Percentiles rank a stretch among this genome's conserved stretches.
Conservation (phyloP, 768 basidiomycete species). For the Leccinellum luteum region DNA sequence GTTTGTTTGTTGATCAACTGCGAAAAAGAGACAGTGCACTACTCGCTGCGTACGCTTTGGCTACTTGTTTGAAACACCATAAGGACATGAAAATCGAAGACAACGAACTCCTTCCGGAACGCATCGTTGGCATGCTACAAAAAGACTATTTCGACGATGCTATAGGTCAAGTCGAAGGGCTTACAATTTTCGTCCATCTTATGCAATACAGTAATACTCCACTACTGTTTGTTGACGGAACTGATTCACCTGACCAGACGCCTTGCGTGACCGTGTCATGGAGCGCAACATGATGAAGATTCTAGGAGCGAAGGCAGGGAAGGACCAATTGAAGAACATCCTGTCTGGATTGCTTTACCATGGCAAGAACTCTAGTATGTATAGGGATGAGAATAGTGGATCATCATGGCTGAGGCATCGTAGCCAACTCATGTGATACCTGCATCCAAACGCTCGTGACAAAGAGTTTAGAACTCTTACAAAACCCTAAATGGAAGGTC, state of each 20-base stretch:
- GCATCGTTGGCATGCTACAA: slow-evolving; percentile 22
- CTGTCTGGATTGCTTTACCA: slow-evolving; percentile 23
- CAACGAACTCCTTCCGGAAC: background rate
- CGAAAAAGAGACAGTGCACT: background rate
- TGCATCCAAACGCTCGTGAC: slow-evolving; percentile 9
- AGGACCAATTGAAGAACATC: slow-evolving; percentile 11
- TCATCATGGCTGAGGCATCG: background rate
- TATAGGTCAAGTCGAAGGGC: slow-evolving; percentile 20
- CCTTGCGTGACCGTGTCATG: slow-evolving; percentile 13
- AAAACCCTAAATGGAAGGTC: slow-evolving; percentile 6
- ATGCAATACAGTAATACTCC: slow-evolving; percentile 17
- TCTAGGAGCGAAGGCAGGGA: slow-evolving; percentile 12
- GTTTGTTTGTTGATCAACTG: background rate
- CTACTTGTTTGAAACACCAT: background rate
- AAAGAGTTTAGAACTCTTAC: slow-evolving; percentile 6
- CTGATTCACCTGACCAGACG: slow-evolving; percentile 6
- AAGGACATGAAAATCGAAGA: slow-evolving; percentile 16
- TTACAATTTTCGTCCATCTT: slow-evolving; percentile 21
- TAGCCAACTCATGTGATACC: background rate
- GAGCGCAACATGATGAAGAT: slow-evolving; percentile 16
- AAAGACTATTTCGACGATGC: slow-evolving; percentile 26
- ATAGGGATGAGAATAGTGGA: background rate
- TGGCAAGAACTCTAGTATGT: slow-evolving; percentile 7
- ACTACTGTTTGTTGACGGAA: background rate
- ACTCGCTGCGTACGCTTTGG: background rate